Percentiles rank a stretch among this genome's conserved stretches.
These are phyloP conservation scores for Lichina pygmaea DNA, from an alignment of 495 filamentous ascomycete genomes.

Conservation along the genomic window DNA sequence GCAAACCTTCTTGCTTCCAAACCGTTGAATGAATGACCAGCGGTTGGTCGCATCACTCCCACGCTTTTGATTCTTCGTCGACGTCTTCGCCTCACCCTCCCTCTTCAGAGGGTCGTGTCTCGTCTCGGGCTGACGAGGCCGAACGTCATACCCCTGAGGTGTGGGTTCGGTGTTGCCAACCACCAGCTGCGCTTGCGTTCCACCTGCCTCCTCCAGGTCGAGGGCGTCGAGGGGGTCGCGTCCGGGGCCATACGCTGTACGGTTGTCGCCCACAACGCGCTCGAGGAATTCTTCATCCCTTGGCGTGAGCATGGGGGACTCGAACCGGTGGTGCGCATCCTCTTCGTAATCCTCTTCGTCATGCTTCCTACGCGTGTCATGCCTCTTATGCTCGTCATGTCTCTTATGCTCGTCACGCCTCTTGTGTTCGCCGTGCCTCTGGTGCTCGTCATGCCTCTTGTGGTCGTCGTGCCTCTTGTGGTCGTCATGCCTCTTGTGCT, in stretches of 20 bases:
- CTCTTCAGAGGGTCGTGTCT: slow-evolving; percentile 12
- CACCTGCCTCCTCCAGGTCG: neutral
- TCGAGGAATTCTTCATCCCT: slow-evolving; percentile 29
- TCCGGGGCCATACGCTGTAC: neutral
- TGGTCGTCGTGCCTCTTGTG: slow-evolving; percentile 3
- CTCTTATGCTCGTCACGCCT: slow-evolving; percentile 10
- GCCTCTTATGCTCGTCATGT: slow-evolving; percentile 5
- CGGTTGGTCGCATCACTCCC: slow-evolving; percentile 1
- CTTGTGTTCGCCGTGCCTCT: slow-evolving; percentile 2
- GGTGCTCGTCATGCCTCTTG: neutral
- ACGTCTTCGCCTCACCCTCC: slow-evolving; percentile 16
- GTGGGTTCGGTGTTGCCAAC: too few species aligned
- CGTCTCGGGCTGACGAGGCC: neutral
- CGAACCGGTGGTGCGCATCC: slow-evolving; percentile 8
- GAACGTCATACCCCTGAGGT: neutral
- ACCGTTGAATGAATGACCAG: slow-evolving; percentile 4
- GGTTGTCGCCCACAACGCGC: slow-evolving; percentile 16
- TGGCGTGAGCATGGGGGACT: slow-evolving; percentile 21
- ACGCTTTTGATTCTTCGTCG: slow-evolving; percentile 10
- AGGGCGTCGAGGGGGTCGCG: neutral
- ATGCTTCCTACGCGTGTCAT: slow-evolving; percentile 17
- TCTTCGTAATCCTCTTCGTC: slow-evolving; percentile 12
- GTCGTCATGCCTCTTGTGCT: slow-evolving; percentile 10
- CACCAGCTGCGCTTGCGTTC: neutral
- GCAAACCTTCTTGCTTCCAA: neutral